Conservation (phyloP, 495 filamentous ascomycete genomes). For the Tetracladium setigerum region DNA sequence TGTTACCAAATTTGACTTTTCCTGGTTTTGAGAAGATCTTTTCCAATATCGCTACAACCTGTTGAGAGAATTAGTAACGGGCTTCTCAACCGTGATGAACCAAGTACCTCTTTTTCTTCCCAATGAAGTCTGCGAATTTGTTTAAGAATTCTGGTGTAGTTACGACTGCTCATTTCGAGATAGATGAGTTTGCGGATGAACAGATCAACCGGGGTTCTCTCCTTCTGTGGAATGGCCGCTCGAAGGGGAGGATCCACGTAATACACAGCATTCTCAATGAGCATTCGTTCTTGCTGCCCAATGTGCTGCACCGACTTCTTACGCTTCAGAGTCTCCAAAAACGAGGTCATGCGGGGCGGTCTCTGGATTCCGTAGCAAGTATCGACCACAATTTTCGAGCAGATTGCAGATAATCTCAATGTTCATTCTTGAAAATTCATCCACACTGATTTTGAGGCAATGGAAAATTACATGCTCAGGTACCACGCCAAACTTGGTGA, state of each 20-base stretch:
- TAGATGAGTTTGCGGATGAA: conserved; percentile 91
- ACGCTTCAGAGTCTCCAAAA: conserved; percentile 87
- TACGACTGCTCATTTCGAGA: conserved; percentile 85
- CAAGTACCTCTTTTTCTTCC: conserved; percentile 78
- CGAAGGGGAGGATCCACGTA: conserved; percentile 94
- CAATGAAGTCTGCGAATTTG: conserved; percentile 93
- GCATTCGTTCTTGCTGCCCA: conserved; percentile 93
- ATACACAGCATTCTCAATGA: conserved; percentile 97
- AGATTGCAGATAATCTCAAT: conserved; percentile 97
- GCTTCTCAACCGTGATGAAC: background rate
- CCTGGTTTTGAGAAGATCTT: conserved; percentile 93
- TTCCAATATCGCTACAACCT: conserved; percentile 70
- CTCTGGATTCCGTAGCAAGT: conserved; percentile 87
- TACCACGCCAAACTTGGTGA: conserved; percentile 97
- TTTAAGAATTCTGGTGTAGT: conserved; percentile 86
- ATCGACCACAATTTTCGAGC: conserved; percentile 95
- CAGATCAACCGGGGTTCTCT: conserved; percentile 84
- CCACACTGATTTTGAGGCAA: conserved; percentile 92
- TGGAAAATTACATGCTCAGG: conserved; percentile 99
- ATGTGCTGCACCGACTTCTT: conserved; percentile 96
- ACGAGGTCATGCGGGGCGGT: conserved; percentile 90
- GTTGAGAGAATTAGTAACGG: conserved; percentile 19
- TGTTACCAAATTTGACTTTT: conserved; percentile 96
- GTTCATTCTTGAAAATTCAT: conserved; percentile 97
- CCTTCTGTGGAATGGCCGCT: conserved; percentile 91